These are phyloP conservation scores for Clonostachys byssicola DNA, from an alignment of 2,329 filamentous ascomycete genomes.

Conservation along the genomic window DNA sequence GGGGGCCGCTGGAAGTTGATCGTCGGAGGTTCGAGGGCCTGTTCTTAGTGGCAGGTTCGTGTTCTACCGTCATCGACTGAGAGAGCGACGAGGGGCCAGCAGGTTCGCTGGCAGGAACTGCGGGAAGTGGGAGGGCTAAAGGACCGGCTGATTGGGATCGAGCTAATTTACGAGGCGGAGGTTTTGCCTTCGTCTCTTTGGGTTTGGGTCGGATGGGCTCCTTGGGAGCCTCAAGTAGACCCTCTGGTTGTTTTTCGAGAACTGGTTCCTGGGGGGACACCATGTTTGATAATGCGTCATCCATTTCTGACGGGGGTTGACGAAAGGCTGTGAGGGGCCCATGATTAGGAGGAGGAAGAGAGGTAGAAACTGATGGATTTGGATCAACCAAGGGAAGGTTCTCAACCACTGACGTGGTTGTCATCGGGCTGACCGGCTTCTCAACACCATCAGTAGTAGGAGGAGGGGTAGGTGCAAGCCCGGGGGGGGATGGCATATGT, in stretches of 20 bases:
- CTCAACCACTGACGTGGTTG: no score
- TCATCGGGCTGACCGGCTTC: slow-evolving; percentile 9
- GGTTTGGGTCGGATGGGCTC: slow-evolving; percentile 4
- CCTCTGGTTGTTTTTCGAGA: no score
- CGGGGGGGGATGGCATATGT: neutral
- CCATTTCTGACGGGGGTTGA: no score
- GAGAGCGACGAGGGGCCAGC: slow-evolving; percentile 34
- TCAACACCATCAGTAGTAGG: slow-evolving; percentile 31
- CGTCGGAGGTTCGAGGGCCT: slow-evolving; percentile 22
- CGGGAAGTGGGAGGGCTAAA: slow-evolving; percentile 20
- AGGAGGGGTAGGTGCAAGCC: slow-evolving; percentile 27
- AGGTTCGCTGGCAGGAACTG: slow-evolving; percentile 45
- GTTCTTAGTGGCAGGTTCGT: slow-evolving; percentile 7
- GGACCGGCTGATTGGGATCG: slow-evolving; percentile 32
- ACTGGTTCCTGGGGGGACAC: no score
- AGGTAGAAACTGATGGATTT: no score
- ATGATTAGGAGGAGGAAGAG: no score
- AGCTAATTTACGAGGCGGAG: slow-evolving; percentile 15
- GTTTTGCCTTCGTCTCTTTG: slow-evolving; percentile 5
- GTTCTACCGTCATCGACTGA: slow-evolving; percentile 11
- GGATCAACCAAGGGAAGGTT: no score
- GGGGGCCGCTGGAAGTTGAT: slow-evolving; percentile 26
- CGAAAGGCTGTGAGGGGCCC: no score
- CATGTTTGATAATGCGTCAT: no score
- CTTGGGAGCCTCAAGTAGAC: neutral